Conservation (phyloP, 208 protist species). For the Trypanosomatidae sp. region DNA sequence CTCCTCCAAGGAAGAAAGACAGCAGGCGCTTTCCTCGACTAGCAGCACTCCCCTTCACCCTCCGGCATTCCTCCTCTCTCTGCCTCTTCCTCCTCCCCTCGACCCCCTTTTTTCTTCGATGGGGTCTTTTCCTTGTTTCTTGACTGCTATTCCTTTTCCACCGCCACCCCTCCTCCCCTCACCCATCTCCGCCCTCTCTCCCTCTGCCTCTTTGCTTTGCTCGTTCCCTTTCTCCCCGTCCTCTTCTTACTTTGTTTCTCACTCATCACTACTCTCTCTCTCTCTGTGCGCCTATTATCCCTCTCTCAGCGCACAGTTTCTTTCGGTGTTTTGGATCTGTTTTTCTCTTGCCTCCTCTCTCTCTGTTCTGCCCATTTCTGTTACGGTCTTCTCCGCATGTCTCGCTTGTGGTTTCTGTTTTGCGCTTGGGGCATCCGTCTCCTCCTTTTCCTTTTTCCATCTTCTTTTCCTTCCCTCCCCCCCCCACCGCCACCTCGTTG, state of each 20-base stretch:
- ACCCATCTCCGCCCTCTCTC: background rate
- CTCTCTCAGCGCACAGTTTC: background rate
- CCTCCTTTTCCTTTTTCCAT: constrained; percentile 3
- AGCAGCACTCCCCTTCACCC: background rate
- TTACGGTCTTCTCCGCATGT: background rate
- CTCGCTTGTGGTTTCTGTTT: constrained; percentile 1
- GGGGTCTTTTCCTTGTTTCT: background rate
- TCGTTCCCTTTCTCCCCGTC: constrained; percentile 3
- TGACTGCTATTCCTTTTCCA: background rate
- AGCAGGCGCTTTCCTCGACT: background rate
- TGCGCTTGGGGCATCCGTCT: constrained; percentile 1
- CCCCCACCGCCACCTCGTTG: background rate
- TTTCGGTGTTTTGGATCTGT: background rate
- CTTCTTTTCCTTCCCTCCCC: background rate
- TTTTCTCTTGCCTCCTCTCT: constrained; percentile 7
- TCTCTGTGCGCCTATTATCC: background rate
- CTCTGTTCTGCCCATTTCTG: background rate
- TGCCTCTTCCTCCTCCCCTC: background rate
- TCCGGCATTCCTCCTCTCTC: background rate
- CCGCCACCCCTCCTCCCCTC: background rate
- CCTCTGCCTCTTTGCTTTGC: background rate
- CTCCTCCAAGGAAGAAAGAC: background rate
- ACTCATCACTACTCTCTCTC: background rate
- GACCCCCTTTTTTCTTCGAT: background rate
- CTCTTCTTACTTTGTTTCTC: background rate